Evolutionary conservation across 768 basidiomycete species (phyloP), one percentile per base, ranked within the genome.

Genomic region (Mycena crocata): DNA sequence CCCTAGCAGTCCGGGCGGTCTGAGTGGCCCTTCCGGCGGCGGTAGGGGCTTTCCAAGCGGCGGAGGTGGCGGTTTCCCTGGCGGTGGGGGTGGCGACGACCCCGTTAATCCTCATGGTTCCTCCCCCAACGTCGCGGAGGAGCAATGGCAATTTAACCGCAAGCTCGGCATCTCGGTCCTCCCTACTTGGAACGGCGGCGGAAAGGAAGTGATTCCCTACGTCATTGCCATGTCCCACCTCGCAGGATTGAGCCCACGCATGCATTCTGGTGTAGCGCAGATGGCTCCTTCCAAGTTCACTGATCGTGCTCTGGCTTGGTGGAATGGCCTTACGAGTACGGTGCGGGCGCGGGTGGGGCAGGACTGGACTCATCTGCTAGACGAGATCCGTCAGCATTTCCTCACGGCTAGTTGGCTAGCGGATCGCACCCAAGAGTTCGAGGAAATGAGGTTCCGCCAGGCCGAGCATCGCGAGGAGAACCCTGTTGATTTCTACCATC

Each of bases 391-490:
- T 12, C 28, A 32, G n/a, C 56, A 57, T 8, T 59, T 46, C 31
- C 31, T 59, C 9, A 46, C 57, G 10, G 30, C 12, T 4, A 32
- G 34, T 15, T 56, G 54, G 54, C 7, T 56, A 13, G 9, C 4
- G 4, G 30, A 32, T 19, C 46, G 48, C 9, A 52, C 23, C 9
- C 23, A n/a, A 5, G 34, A 45, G 39, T 54, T 62, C 31, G 49
- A 62, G 42, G 61, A 51, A 17, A 62, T 62, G 61, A 26, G 39
- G 6, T 62, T 62, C 51, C 24, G 61, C 5, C 61, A 62, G 51
- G 34, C 8, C 9, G 61, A 40, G 8, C 39, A 44, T 19, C 50
- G 54, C 12, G 12, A 21, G 12, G 62, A 64, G 31, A 19, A 57
- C 2, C 62, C 55, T 0, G 2, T 57, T 0, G 54, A 64, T 26